Evolutionary conservation across 352 stramenopile species (phyloP), one percentile per base, ranked within the genome.

Genomic region (Thraustochytrium sp.): DNA sequence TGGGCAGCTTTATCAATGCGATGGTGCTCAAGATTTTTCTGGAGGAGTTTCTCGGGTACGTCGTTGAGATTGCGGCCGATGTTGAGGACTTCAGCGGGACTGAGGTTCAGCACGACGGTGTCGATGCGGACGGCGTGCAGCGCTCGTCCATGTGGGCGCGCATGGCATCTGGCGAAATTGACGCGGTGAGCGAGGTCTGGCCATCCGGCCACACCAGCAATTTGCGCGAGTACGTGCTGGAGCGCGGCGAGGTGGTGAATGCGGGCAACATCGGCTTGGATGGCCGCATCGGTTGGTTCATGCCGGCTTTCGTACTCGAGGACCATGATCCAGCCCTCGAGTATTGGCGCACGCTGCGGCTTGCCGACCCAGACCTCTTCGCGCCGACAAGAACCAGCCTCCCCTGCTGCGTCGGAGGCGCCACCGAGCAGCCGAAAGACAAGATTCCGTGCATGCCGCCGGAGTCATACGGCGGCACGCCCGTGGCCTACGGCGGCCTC

Each of bases 31-130:
- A 55, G 46, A 77, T 77, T 29, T 77, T 77, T 36, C 68, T 77
- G 23, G 65, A 77, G 65, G 65, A 77, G 65, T 77, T 77, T 36
- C 65, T 77, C 49, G 65, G 65, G 46, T 77, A 77, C 46, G 26
- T 36, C 29, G 65, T 77, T 0, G 65, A 77, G 26, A 77, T 77
- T 26, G 26, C 65, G 2, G 65, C 42, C 18, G 61, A 73, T 59
- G 21, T 1, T 11, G 31, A 31, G 16, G 51, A 59, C 51, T 59
- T 34, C 2, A 59, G 16, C 5, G 51, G 51, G 51, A 59, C 51
- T 26, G 23, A 34, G 16, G 31, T 11, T 13, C 16, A 59, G 51
- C 31, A 11, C 21, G 59, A 72, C 9, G 23, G 9, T 11, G 16
- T 31, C 16, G 59, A 38, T 72, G 21, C 40, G 9, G 8, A 44